A percentile compares a stretch with the other conserved stretches of the same genome.
phyloP scores from a whole-genome alignment of 768 basidiomycete species.

The Kwoniella europaea region DNA sequence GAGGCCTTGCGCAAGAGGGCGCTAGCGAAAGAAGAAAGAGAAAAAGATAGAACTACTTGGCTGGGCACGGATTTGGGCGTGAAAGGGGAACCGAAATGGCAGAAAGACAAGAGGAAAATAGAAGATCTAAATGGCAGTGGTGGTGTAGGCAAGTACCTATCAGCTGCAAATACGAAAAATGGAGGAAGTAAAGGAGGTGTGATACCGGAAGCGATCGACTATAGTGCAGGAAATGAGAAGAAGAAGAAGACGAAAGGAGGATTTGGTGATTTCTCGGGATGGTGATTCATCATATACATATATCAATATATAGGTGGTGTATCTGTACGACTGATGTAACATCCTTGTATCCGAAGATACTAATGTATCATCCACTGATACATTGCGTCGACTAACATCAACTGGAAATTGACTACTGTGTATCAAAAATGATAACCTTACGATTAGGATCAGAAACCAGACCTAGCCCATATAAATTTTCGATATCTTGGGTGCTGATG shows the following conservation, averaged over 20 bases:
- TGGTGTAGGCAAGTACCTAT: slow-evolving; percentile 52
- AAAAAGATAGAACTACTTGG: slow-evolving; percentile 61
- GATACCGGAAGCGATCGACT: slow-evolving; percentile 57
- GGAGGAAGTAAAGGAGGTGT: slow-evolving; percentile 9
- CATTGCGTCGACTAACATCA: too few species aligned
- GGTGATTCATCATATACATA: slow-evolving; percentile 26
- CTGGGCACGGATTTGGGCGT: slow-evolving; percentile 54
- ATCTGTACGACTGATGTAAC: too few species aligned
- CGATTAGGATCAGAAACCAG: neutral
- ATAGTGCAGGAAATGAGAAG: slow-evolving; percentile 53
- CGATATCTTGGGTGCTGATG: neutral
- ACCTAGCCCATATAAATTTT: neutral
- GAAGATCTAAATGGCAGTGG: slow-evolving; percentile 34
- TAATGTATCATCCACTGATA: neutral
- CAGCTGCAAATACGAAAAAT: neutral
- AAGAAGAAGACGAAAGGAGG: slow-evolving; percentile 84
- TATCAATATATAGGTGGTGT: too few species aligned
- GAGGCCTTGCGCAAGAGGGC: slow-evolving; percentile 66
- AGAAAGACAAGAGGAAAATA: slow-evolving; percentile 31
- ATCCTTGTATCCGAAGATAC: neutral
- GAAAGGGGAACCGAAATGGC: slow-evolving; percentile 49
- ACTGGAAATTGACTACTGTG: neutral
- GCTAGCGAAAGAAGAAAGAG: slow-evolving; percentile 54
- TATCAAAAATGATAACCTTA: neutral
- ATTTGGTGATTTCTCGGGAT: slow-evolving; percentile 71